A percentile compares a stretch with the other conserved stretches of the same genome.
Conservation (phyloP, 192 early-diverging fungal genomes). For the Coemansia biformis region DNA sequence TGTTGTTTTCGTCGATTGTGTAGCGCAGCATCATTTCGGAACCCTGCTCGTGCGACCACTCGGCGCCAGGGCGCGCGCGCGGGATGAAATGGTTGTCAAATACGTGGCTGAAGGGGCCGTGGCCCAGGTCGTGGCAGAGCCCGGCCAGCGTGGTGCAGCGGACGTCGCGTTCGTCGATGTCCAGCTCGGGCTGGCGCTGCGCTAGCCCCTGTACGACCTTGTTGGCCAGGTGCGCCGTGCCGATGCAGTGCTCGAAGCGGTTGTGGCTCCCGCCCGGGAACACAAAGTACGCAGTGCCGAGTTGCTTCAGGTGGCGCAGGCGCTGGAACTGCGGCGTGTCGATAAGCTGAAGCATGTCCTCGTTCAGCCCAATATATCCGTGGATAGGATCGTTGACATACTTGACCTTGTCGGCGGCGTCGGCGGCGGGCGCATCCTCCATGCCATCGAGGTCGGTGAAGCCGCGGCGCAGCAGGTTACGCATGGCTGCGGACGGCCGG, state of each 20-base stretch:
- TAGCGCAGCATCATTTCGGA: slow-evolving; percentile 84
- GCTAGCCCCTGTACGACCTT: slow-evolving; percentile 65
- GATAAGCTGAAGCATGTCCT: slow-evolving; percentile 61
- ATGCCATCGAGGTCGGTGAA: slow-evolving; percentile 14
- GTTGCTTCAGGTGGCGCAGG: slow-evolving; percentile 86
- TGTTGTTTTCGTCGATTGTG: slow-evolving; percentile 64
- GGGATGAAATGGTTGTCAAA: slow-evolving; percentile 92
- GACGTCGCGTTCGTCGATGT: slow-evolving; percentile 71
- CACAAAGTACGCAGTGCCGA: slow-evolving; percentile 81
- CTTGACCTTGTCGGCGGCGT: slow-evolving; percentile 4
- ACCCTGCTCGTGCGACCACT: slow-evolving; percentile 72
- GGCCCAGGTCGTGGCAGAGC: slow-evolving; percentile 92
- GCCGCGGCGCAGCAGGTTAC: slow-evolving; percentile 19
- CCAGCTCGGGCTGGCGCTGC: slow-evolving; percentile 71
- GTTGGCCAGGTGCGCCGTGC: slow-evolving; percentile 77
- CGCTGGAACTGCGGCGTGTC: slow-evolving; percentile 97
- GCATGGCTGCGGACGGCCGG: background rate
- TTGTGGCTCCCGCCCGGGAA: slow-evolving; percentile 94
- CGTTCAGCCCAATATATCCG: slow-evolving; percentile 71
- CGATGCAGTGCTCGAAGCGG: slow-evolving; percentile 93
- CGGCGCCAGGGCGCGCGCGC: slow-evolving; percentile 42
- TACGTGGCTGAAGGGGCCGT: slow-evolving; percentile 92
- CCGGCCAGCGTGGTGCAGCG: slow-evolving; percentile 87
- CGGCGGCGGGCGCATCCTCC: background rate
- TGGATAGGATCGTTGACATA: slow-evolving; percentile 47